A percentile compares a stretch with the other conserved stretches of the same genome.
Conservation (phyloP, 441 rosid genomes). For the Gossypium davidsonii region DNA sequence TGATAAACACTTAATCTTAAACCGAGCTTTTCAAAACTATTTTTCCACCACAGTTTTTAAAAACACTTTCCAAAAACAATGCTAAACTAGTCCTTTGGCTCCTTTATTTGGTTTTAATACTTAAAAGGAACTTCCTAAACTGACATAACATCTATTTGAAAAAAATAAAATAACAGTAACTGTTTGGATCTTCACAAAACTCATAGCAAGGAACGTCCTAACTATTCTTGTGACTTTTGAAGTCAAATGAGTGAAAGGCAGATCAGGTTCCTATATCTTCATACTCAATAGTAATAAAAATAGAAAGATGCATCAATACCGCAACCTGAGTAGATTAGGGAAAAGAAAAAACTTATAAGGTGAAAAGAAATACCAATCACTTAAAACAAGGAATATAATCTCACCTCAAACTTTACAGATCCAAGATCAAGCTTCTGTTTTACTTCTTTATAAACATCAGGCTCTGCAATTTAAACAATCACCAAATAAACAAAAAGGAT, state of each 20-base stretch:
- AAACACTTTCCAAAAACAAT: no score
- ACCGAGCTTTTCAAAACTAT: no score
- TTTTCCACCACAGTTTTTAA: no score
- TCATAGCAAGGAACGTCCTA: neutral
- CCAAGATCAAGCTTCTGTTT: slow-evolving; percentile 90
- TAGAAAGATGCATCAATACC: neutral
- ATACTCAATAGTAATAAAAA: neutral
- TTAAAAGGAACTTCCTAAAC: slow-evolving; percentile 1
- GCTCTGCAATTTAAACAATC: slow-evolving; percentile 56
- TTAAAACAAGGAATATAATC: slow-evolving; percentile 14
- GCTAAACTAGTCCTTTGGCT: neutral
- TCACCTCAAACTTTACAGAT: slow-evolving; percentile 90
- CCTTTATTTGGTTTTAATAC: neutral
- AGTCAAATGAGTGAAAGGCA: neutral
- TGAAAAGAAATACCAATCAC: neutral
- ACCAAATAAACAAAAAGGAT: slow-evolving; percentile 9
- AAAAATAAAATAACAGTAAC: neutral
- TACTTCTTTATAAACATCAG: slow-evolving; percentile 87
- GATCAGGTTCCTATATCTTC: neutral
- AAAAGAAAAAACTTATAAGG: neutral
- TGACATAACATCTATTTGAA: neutral
- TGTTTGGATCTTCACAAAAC: neutral
- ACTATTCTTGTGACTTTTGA: neutral
- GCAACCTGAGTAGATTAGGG: neutral
- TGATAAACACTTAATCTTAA: no score